Conservation (phyloP, 2,329 filamentous ascomycete species). For the Thelonectria blattea region DNA sequence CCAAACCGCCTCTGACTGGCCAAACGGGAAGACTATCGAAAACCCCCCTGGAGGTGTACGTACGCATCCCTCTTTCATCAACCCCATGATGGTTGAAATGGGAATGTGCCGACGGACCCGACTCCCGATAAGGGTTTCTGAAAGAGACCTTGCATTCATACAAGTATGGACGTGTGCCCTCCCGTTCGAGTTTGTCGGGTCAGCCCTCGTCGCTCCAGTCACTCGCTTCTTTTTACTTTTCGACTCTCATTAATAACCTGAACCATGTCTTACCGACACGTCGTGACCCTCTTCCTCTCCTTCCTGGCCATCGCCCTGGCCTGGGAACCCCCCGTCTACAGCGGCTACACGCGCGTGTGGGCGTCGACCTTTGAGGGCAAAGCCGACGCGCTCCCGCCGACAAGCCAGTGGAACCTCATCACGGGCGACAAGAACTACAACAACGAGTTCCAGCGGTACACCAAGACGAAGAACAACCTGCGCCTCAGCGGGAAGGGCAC, state of each 20-base stretch:
- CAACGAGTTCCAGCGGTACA: constrained; percentile 59
- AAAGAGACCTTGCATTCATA: background rate
- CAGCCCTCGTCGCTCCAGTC: background rate
- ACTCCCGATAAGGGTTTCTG: constrained; percentile 1
- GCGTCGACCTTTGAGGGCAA: constrained; percentile 51
- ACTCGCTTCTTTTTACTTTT: background rate
- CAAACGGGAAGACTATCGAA: background rate
- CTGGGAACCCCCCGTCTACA: constrained; percentile 46
- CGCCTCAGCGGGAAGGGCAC: constrained; percentile 57
- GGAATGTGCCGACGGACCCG: constrained; percentile 1
- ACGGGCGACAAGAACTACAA: constrained; percentile 52
- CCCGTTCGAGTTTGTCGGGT: background rate
- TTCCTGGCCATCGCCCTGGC: constrained; percentile 45
- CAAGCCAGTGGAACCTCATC: constrained; percentile 50
- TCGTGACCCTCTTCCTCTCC: constrained; percentile 38
- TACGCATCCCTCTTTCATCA: background rate
- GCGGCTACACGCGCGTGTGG: constrained; percentile 49
- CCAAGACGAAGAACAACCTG: constrained; percentile 52
- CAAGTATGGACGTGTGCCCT: constrained; percentile 2
- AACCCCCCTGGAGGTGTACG: background rate
- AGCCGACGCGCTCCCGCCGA: constrained; percentile 43
- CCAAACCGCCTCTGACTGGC: constrained; percentile 6
- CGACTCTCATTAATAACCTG: constrained; percentile 2
- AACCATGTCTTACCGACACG: constrained; percentile 34
- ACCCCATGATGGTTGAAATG: background rate